Evolutionary conservation across 1,139 yeast species (phyloP), one percentile per base, ranked within the genome.

Genomic region (Blastobotrys indianensis): DNA sequence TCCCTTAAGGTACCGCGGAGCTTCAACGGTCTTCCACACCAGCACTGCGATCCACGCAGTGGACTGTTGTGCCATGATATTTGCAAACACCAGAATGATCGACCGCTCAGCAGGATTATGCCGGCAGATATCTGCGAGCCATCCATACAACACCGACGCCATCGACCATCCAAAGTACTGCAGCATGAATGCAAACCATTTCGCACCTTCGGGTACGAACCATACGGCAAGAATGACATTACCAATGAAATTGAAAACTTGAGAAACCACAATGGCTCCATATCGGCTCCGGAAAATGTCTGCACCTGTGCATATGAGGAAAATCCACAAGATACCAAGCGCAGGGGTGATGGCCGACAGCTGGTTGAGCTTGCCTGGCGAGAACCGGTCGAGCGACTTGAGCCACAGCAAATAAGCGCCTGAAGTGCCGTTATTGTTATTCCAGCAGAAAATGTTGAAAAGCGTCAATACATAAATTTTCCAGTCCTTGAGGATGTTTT

Each of bases 1-100:
- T 46, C 83, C 83, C 52, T 66, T 72, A 40, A 65, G 62, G 58
- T 61, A 78, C 39, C 75, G 58, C 23, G 83, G 84, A 2, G 75
- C 70, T 31, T 76, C 78, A 2, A 60, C 66, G 1, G 84, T 77
- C 38, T 69, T 70, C 70, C 80, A 79, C 5, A 76, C 77, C 12
- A 75, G 57, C 15, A 56, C 54, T 3, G 56, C 42, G 15, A 55
- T 67, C 69, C 73, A 69, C 36, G 68, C 64, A 44, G 67, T 68
- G 54, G 67, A 66, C 7, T 70, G 66, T 45, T 69, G 72, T 3
- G 73, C 69, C n/a, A 69, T 63, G 8, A 72, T 69, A 49, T 69
- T 71, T 25, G 68, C 63, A 46, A 58, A 65, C 2, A 69, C 70
- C 46, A 66, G 54, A 9, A 69, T 69, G 49, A 69, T 58, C 1